These are phyloP conservation scores for Trichoderma arundinaceum DNA, from an alignment of 2,329 filamentous ascomycete species.

Conservation along the genomic window DNA sequence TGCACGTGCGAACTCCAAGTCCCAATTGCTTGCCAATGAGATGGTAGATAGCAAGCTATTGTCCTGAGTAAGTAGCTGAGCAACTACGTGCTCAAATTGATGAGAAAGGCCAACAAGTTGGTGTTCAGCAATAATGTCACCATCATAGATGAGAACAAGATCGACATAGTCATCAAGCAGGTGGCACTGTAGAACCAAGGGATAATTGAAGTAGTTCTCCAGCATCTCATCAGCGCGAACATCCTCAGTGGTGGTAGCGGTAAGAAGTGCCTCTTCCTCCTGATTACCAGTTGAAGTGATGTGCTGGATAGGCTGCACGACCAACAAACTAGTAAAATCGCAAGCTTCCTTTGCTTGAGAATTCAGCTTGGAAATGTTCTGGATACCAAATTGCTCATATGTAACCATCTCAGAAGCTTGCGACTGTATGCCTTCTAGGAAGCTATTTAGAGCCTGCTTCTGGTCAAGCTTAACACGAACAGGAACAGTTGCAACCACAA, in stretches of 20 bases:
- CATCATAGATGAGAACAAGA: slow-evolving; percentile 29
- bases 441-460: slow-evolving; percentile 17
- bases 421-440: slow-evolving; percentile 31
- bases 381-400: slow-evolving; percentile 37
- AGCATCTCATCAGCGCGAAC: slow-evolving; percentile 16
- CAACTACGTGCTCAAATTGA: slow-evolving; percentile 25
- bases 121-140: slow-evolving; percentile 18
- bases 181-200: slow-evolving; percentile 24
- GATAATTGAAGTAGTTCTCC: slow-evolving; percentile 31
- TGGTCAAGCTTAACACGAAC: slow-evolving; percentile 23
- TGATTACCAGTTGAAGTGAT: slow-evolving; percentile 16
- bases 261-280: slow-evolving; percentile 18
- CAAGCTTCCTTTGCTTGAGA: slow-evolving; percentile 32
- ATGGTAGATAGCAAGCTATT: slow-evolving; percentile 2
- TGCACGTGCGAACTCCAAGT: slow-evolving; percentile 10
- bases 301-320: slow-evolving; percentile 32
- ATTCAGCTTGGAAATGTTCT: slow-evolving; percentile 35
- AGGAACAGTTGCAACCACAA: slow-evolving; percentile 31
- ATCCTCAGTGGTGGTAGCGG: slow-evolving; percentile 3
- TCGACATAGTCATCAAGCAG: slow-evolving; percentile 13
- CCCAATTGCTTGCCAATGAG: slow-evolving; percentile 27
- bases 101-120: slow-evolving; percentile 20
- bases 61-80: slow-evolving; percentile 12
- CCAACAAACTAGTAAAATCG: slow-evolving; percentile 36
- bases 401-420: slow-evolving; percentile 34